Conservation (phyloP, 345 rosid genomes). For the Ricinus communis region DNA sequence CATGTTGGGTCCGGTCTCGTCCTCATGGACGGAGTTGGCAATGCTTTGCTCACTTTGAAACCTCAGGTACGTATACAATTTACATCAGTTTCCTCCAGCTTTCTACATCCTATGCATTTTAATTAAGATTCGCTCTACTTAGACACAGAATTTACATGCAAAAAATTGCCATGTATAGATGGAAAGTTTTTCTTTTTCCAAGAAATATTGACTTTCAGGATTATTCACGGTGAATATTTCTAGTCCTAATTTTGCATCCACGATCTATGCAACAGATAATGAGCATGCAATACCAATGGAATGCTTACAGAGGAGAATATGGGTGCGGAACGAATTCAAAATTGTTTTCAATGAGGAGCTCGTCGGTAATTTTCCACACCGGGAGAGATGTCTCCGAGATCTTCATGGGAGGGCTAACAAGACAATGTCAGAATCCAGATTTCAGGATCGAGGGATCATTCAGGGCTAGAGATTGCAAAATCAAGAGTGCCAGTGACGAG, state of each 20-base stretch:
- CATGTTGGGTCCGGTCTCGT: constrained; percentile 24
- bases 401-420: constrained; percentile 16
- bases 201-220: too few species aligned
- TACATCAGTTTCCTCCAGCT: too few species aligned
- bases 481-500: constrained; percentile 22
- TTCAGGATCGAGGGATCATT: constrained; percentile 47
- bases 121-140: not conserved
- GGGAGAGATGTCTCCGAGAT: constrained; percentile 36
- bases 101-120: too few species aligned
- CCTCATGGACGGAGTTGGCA: constrained; percentile 59
- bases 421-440: constrained; percentile 27
- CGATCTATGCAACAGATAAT: constrained; percentile 26
- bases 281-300: constrained; percentile 48
- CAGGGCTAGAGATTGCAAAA: constrained; percentile 31
- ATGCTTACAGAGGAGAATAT: constrained; percentile 41
- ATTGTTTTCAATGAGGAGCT: constrained; percentile 45
- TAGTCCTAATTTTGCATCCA: too few species aligned
- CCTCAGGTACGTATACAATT: constrained; percentile 31
- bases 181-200: too few species aligned
- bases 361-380: constrained; percentile 19
- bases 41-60: constrained; percentile 42
- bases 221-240: too few species aligned
- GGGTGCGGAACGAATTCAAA: constrained; percentile 12
- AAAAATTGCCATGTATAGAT: too few species aligned
- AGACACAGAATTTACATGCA: not conserved